These are phyloP conservation scores for Acacia acuminata DNA, from an alignment of 306 rosid species.

Conservation along the genomic window DNA sequence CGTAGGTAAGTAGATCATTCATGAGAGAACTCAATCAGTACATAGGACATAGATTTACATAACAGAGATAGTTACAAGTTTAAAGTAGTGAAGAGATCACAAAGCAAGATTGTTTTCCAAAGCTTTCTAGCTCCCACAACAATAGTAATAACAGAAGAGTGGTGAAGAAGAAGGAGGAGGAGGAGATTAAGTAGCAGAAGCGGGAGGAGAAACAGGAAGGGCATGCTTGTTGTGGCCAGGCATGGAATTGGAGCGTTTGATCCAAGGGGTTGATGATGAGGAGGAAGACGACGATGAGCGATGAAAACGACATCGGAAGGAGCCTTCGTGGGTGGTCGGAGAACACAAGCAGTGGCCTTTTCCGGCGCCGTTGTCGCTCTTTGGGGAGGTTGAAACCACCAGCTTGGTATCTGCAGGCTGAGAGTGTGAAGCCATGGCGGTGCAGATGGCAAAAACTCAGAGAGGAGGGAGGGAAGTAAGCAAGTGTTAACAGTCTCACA, in stretches of 20 bases:
- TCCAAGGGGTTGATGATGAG: constrained; percentile 36
- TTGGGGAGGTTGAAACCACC: constrained; percentile 57
- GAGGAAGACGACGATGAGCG: constrained; percentile 52
- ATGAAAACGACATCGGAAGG: constrained; percentile 87
- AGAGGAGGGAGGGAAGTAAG: background rate
- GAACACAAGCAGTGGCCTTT: constrained; percentile 85
- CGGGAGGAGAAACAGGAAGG: constrained; percentile 29
- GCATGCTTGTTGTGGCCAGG: constrained; percentile 37
- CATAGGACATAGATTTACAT: background rate
- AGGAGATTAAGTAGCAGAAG: background rate
- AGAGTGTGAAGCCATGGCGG: constrained; percentile 47
- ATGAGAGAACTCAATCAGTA: background rate
- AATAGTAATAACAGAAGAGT: background rate
- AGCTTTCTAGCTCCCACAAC: background rate
- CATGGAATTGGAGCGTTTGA: constrained; percentile 66
- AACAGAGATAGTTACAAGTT: background rate
- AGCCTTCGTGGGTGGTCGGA: constrained; percentile 89
- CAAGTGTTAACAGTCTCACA: background rate
- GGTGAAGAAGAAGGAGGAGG: background rate
- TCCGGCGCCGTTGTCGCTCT: constrained; percentile 37
- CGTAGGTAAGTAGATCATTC: background rate
- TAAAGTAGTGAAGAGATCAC: background rate
- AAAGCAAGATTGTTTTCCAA: background rate
- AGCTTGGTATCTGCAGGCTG: constrained; percentile 29
- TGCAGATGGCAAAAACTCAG: background rate